phyloP scores from a whole-genome alignment of 2,329 filamentous ascomycete species.

The Trichoderma koningiopsis region DNA sequence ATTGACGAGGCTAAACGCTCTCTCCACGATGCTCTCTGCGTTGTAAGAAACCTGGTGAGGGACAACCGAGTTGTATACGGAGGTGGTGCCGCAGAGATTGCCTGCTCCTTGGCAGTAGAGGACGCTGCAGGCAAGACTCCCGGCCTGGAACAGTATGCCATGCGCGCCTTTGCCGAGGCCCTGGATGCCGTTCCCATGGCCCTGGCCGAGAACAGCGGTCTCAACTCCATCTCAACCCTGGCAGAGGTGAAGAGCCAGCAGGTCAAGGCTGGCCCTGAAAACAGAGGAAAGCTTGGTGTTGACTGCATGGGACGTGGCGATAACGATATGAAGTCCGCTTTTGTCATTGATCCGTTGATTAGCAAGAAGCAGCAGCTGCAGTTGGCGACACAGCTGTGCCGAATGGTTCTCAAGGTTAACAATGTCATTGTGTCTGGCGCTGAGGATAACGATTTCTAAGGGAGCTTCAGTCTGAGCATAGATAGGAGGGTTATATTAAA shows the following conservation, averaged over 20 bases:
- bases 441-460: conserved; percentile 84
- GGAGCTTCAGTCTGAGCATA: conserved; percentile 28
- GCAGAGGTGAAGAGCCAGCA: conserved; percentile 96
- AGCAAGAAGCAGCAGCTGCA: conserved; percentile 97
- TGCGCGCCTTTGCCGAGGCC: conserved; percentile 96
- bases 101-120: conserved; percentile 94
- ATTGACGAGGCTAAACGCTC: conserved; percentile 99
- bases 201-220: conserved; percentile 92
- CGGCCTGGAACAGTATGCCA: conserved; percentile 97
- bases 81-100: conserved; percentile 94
- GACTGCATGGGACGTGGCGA: conserved; percentile 96
- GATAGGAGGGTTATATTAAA: conserved; percentile 34
- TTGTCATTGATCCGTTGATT: conserved; percentile 97
- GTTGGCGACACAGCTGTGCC: conserved; percentile 93
- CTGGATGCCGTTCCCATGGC: conserved; percentile 94
- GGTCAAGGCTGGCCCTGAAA: conserved; percentile 66
- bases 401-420: conserved; percentile 97
- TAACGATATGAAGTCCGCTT: conserved; percentile 97
- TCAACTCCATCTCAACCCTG: conserved; percentile 93
- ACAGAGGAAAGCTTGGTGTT: conserved; percentile 73
- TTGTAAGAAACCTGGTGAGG: conserved; percentile 91
- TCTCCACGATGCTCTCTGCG: conserved; percentile 94
- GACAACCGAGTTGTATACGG: conserved; percentile 98
- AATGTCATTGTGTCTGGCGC: conserved; percentile 91
- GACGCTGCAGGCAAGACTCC: conserved; percentile 93